phyloP scores from a whole-genome alignment of 495 filamentous ascomycete species.

The Xeromyces bisporus region DNA sequence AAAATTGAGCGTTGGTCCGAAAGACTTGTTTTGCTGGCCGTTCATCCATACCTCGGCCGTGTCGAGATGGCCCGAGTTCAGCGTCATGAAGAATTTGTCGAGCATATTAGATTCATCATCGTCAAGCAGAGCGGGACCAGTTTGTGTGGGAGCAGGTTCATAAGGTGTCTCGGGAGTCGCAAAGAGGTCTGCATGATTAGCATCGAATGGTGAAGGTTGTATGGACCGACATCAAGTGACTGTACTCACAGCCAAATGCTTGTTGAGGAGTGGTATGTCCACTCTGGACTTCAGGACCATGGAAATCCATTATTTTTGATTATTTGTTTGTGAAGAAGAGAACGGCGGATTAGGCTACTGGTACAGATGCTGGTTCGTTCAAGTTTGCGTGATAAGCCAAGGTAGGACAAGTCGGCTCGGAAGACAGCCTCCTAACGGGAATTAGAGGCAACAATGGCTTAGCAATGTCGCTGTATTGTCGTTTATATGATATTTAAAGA shows the following conservation, averaged over 20 bases:
- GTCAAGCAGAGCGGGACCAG: constrained; percentile 42
- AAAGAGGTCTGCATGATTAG: constrained; percentile 13
- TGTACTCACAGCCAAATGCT: constrained; percentile 44
- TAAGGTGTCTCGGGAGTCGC: constrained; percentile 34
- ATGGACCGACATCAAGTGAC: constrained; percentile 5
- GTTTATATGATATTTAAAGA: no score
- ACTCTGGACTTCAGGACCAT: constrained; percentile 13
- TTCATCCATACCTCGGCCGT: constrained; percentile 30
- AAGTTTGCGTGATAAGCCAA: no score
- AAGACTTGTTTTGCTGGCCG: constrained; percentile 25
- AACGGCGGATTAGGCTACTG: no score
- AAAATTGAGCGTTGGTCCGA: constrained; percentile 22
- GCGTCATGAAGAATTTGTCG: constrained; percentile 43
- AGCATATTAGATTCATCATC: constrained; percentile 44
- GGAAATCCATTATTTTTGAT: constrained; percentile 25
- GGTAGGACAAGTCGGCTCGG: no score
- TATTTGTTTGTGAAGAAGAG: no score
- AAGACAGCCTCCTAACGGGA: no score
- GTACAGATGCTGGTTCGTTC: no score
- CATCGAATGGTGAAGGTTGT: constrained; percentile 4
- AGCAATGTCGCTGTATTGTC: no score
- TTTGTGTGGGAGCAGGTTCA: constrained; percentile 37
- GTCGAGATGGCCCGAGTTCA: constrained; percentile 36
- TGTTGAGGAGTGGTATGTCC: constrained; percentile 17
- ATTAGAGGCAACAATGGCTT: no score